These are phyloP conservation scores for Toxoplasma gondii DNA, from an alignment of 169 alveolate species.

Conservation along the genomic window DNA sequence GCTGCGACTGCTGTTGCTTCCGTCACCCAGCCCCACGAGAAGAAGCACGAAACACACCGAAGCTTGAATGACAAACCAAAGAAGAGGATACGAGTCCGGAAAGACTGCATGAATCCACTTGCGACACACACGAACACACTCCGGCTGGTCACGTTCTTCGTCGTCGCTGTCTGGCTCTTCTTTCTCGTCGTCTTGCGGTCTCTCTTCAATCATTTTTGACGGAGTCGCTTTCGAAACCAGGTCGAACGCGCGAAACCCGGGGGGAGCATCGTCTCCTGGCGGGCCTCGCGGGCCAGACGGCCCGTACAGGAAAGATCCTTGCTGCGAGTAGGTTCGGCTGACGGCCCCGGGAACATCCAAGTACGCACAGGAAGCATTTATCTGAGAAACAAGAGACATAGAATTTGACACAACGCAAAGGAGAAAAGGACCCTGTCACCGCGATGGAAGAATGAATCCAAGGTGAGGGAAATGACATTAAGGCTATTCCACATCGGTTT, in stretches of 20 bases:
- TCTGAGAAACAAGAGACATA: not conserved
- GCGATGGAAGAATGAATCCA: too few species aligned
- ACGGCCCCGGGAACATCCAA: not conserved
- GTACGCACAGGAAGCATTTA: not conserved
- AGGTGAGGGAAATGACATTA: too few species aligned
- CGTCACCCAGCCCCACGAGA: conserved; percentile 48
- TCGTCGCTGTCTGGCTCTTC: conserved; percentile 60
- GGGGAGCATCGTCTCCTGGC: not conserved
- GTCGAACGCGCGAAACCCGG: not conserved
- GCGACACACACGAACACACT: conserved; percentile 17
- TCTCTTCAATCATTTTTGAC: conserved; percentile 21
- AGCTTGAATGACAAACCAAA: conserved; percentile 51
- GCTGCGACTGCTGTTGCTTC: conserved; percentile 21
- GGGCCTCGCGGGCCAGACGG: not conserved
- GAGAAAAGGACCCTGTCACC: too few species aligned
- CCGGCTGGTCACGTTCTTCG: conserved; percentile 44
- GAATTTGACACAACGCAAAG: not conserved
- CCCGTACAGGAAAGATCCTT: conserved; percentile 31
- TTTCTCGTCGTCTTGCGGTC: conserved; percentile 45
- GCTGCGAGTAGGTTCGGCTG: not conserved
- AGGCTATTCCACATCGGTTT: too few species aligned
- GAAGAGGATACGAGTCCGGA: conserved; percentile 50
- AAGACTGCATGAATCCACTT: conserved; percentile 40
- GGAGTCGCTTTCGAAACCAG: conserved; percentile 20
- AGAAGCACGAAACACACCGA: conserved; percentile 55